phyloP scores from a whole-genome alignment of 2,329 filamentous ascomycete genomes.

The Fusarium staphyleae region DNA sequence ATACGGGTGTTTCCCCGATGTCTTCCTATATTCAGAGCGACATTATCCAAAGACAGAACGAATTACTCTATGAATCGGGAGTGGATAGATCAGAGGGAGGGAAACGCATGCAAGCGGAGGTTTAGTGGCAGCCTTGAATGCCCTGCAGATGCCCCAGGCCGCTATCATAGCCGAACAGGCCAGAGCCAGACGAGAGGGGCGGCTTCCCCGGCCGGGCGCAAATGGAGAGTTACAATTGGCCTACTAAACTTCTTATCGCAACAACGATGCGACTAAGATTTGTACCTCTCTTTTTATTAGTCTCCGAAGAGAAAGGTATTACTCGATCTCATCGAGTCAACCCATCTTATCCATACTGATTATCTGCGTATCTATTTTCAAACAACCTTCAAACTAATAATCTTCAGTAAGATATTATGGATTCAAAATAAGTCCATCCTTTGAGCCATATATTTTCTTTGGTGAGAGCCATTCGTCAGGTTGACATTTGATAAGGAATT shows the following conservation, averaged over 20 bases:
- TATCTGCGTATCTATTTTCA: conserved; percentile 18
- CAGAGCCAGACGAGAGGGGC: conserved; percentile 27
- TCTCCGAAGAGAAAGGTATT: conserved; percentile 40
- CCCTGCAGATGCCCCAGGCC: conserved; percentile 27
- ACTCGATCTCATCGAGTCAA: conserved; percentile 58
- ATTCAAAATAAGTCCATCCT: neutral
- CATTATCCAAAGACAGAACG: neutral
- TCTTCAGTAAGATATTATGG: neutral
- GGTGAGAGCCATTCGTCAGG: too few species aligned
- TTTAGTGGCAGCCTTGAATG: conserved; percentile 20
- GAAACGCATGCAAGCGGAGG: neutral
- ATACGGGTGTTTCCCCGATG: neutral
- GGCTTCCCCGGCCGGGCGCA: conserved; percentile 36
- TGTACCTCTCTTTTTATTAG: conserved; percentile 25
- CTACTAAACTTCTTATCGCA: conserved; percentile 27
- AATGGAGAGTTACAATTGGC: conserved; percentile 27
- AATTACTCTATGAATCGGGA: neutral
- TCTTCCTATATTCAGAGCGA: neutral
- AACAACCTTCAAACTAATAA: neutral
- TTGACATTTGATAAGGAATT: neutral
- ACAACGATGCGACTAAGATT: conserved; percentile 30
- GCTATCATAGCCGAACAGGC: conserved; percentile 25
- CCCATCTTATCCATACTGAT: conserved; percentile 14
- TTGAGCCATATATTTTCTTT: neutral
- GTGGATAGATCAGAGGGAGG: neutral